Base-by-base conservation (phyloP, 257 asterid species). In the Nicotiana obtusifolia region DNA sequence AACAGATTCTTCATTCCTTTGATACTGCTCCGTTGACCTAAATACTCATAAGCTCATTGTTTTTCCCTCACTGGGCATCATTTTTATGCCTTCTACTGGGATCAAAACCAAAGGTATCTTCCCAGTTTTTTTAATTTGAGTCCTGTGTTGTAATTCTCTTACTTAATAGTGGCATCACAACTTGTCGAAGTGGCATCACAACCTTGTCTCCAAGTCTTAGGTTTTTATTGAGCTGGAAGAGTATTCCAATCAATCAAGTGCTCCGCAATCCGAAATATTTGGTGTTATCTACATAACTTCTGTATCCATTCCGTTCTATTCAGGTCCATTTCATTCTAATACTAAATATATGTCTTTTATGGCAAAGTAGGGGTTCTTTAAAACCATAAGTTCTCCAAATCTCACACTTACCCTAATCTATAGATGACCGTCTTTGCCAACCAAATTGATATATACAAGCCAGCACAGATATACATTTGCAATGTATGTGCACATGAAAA, bases 1-100 rank as follows among this genome's bases (percentile, higher is more conserved):
- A 91, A 89, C 89, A 90, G 80, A 92, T 95, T 86, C 86, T 95
- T 83, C 97, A 95, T 88, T 95, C 99, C 22, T 95, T 95, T 73
- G 91, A 92, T 80, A 88, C 81, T 54, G 61, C 89, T 81, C 85
- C 93, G 78, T 81, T 88, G 30, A 81, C 91, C 1, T 93, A 81
- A 84, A 73, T 11, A 65, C 62, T 61, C 82, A 83, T 73, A 67
- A 17, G 44, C 54, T 11, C 69, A 3, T 35, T 60, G 35, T 49
- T 75, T 82, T 52, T 11, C 35, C n/a, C 56, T 44, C 78, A 47
- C 68, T 37, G 28, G 10, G 52, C 62, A 64, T 83, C 2, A 7
- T 5, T 41, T 22, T 20, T 35, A 30, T 65, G 10, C 24, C 15
- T 31, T 16, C 24, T 31, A 13, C 4, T 73, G 15, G 35, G 35